Evolutionary conservation across 2,329 filamentous ascomycete species (phyloP).

Genomic region (Pseudovirgaria hyperparasitica): DNA sequence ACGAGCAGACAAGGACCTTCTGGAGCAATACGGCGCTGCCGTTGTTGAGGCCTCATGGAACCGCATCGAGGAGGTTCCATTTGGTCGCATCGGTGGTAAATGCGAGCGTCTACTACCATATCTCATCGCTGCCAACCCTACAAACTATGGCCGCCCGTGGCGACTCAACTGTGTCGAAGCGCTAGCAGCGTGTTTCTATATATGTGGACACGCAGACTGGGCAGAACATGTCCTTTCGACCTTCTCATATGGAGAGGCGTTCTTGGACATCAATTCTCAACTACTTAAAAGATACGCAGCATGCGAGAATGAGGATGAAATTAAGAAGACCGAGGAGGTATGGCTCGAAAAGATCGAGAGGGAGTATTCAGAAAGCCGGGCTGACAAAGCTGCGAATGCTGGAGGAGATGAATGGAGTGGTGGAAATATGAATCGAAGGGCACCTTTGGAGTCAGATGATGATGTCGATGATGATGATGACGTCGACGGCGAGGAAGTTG

Average conservation of each 20-base stretch:
- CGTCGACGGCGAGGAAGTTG: slow-evolving; percentile 14
- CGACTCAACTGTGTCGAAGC: slow-evolving; percentile 92
- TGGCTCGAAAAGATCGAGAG: slow-evolving; percentile 86
- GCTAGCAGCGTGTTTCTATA: slow-evolving; percentile 80
- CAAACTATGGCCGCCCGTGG: slow-evolving; percentile 96
- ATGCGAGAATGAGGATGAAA: slow-evolving; percentile 64
- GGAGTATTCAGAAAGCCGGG: slow-evolving; percentile 73
- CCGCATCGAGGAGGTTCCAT: slow-evolving; percentile 79
- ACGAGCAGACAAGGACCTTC: slow-evolving; percentile 65
- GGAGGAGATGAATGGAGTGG: slow-evolving; percentile 75
- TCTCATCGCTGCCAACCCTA: slow-evolving; percentile 87
- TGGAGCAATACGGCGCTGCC: slow-evolving; percentile 82
- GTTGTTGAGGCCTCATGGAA: slow-evolving; percentile 98
- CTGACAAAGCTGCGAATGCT: slow-evolving; percentile 42
- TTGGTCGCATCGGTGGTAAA: slow-evolving; percentile 81
- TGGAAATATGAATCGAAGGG: slow-evolving; percentile 69
- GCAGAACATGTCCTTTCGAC: slow-evolving; percentile 69
- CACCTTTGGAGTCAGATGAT: slow-evolving; percentile 23
- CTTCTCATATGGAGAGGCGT: slow-evolving; percentile 80
- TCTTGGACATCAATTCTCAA: slow-evolving; percentile 79
- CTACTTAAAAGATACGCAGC: slow-evolving; percentile 75
- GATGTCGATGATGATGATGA: slow-evolving; percentile 39
- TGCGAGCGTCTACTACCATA: slow-evolving; percentile 87
- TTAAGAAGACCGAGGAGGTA: slow-evolving; percentile 73
- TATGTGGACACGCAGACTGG: slow-evolving; percentile 87